Evolutionary conservation across 192 early-diverging fungal species (phyloP), one percentile per base, ranked within the genome.

Genomic region (Coemansia sp.): DNA sequence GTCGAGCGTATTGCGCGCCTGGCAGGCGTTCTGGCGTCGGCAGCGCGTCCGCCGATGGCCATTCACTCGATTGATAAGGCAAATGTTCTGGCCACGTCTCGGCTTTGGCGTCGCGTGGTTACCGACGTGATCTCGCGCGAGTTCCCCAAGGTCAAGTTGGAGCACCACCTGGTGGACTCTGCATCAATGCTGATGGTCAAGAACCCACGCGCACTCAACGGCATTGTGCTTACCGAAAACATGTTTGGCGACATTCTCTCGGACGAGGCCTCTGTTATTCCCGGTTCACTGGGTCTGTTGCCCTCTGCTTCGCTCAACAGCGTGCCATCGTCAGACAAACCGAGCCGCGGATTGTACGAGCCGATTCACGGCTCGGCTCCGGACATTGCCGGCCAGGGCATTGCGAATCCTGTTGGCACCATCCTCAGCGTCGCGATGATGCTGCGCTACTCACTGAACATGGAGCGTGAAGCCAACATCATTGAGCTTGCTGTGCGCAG

Each of bases 211-310:
- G 85, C 83, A 39, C 83, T 99, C 33, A 99, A 99, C 77, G 97
- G 97, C 64, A 87, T 99, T 51, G 87, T 99, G 33, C 82, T 99
- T 64, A 99, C 95, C 20, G 97, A 98, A 72, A 99, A 99, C 84
- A 95, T 99, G 94, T 98, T 98, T 92, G 97, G 97, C 63, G 97
- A 99, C 70, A 97, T 99, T 73, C 85, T 98, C 57, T 89, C 88
- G 23, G 97, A 99, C 74, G 97, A 99, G 78, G 92, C 94, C 5
- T 91, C 88, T 20, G 94, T 99, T 46, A 99, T 99, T 73, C 93
- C 93, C 14, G 96, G 95, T 29, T 90, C 88, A 29, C 86, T 99
- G 59, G 97, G 97, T 33, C 85, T 99, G 36, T 78, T 99, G 64
- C 97, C 97, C 27, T 91, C 89, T 55, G 97, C 97, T 3, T 91